Conservation (phyloP, 805 yeast genomes). For the Saccharomycopsis sp. region DNA sequence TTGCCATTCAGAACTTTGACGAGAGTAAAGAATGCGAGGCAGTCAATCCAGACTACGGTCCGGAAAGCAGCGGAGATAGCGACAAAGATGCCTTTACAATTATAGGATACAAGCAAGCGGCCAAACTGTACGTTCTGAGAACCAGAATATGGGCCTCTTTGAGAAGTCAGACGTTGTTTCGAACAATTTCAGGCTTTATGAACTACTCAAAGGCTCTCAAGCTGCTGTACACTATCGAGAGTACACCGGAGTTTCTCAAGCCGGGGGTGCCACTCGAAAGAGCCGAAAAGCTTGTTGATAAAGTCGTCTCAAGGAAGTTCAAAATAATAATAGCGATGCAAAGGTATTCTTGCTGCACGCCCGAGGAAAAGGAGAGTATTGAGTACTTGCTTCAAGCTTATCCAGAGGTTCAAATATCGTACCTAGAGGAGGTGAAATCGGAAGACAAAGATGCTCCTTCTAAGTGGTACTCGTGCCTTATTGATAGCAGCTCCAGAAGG, state of each 20-base stretch:
- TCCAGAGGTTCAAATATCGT: conserved; percentile 85
- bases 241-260: conserved; percentile 79
- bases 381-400: conserved; percentile 77
- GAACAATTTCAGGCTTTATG: conserved; percentile 98
- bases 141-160: conserved; percentile 98
- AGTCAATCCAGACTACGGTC: conserved; percentile 37
- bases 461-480: conserved; percentile 66
- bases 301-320: conserved; percentile 81
- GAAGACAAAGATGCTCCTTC: conserved; percentile 73
- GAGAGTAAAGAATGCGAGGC: conserved; percentile 31
- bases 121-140: conserved; percentile 92
- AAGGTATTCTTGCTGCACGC: conserved; percentile 62
- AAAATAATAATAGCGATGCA: conserved; percentile 82
- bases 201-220: conserved; percentile 95
- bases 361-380: conserved; percentile 72
- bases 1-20: conserved; percentile 86
- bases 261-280: conserved; percentile 53
- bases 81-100: conserved; percentile 73
- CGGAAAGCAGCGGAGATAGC: conserved; percentile 24
- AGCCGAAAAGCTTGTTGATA: conserved; percentile 31
- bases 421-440: conserved; percentile 93
- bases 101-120: conserved; percentile 95
- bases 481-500: conserved; percentile 75
- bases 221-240: conserved; percentile 87
- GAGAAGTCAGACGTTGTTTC: conserved; percentile 91